Percentiles rank a stretch among this genome's conserved stretches.
These are phyloP conservation scores for Stephanodiscus triporus DNA, from an alignment of 108 stramenopile species.

Conservation along the genomic window DNA sequence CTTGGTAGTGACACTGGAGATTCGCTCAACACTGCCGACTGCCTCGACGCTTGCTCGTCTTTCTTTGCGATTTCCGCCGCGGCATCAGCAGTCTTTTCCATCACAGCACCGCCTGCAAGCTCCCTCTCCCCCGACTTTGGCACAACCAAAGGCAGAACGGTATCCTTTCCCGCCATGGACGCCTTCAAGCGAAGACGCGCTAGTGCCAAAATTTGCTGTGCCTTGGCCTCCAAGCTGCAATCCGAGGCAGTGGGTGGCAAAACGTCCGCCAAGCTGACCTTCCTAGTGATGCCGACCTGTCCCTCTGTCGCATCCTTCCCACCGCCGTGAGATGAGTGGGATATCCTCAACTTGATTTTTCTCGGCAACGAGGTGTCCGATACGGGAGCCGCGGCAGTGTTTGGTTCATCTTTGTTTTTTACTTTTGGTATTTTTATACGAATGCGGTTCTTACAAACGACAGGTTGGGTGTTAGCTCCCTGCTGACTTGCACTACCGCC, in stretches of 20 bases:
- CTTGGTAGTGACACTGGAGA: constrained; percentile 42
- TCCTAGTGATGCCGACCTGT: neutral
- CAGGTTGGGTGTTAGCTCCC: neutral
- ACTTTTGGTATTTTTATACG: constrained; percentile 44
- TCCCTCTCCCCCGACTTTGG: neutral
- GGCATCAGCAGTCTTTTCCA: neutral
- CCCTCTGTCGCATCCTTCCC: constrained; percentile 4
- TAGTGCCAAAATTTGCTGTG: constrained; percentile 43
- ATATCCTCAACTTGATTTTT: constrained; percentile 34
- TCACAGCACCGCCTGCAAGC: neutral
- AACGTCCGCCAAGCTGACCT: constrained; percentile 5
- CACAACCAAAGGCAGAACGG: neutral
- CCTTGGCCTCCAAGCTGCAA: constrained; percentile 31
- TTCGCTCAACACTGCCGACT: constrained; percentile 41
- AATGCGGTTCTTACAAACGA: constrained; percentile 12
- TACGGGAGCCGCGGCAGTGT: neutral
- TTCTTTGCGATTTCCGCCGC: neutral
- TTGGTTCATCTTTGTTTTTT: neutral
- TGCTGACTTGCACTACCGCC: neutral
- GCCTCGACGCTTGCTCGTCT: constrained; percentile 11
- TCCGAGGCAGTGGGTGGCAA: neutral
- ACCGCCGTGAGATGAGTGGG: constrained; percentile 16
- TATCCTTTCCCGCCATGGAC: constrained; percentile 6
- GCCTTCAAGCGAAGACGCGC: constrained; percentile 42
- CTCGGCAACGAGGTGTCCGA: constrained; percentile 2